Evolutionary conservation across 2,329 filamentous ascomycete genomes (phyloP).

Genomic region (Pestalotiopsis sp.): DNA sequence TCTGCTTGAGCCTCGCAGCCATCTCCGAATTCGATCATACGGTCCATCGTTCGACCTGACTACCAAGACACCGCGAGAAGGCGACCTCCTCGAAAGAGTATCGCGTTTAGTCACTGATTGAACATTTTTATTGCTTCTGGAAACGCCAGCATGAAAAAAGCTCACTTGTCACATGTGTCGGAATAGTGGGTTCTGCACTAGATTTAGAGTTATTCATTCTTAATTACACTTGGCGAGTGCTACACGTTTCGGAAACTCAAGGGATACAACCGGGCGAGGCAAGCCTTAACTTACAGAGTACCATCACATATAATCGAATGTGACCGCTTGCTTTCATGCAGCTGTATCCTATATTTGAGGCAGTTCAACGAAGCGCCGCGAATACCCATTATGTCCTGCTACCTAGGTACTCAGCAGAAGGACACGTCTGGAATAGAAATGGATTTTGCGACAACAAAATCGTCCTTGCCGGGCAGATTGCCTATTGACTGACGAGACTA

Average conservation of each 20-base stretch:
- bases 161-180: background rate
- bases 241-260: background rate
- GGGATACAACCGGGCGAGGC: background rate
- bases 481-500: background rate
- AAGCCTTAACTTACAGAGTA: background rate
- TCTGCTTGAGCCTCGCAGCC: background rate
- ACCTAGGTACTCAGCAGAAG: too few species aligned
- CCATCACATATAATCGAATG: too few species aligned
- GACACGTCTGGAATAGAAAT: too few species aligned
- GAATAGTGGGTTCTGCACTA: background rate
- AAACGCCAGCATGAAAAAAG: background rate
- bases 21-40: background rate
- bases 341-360: background rate
- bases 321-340: too few species aligned
- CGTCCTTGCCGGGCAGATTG: background rate
- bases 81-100: background rate
- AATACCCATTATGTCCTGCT: too few species aligned
- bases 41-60: background rate
- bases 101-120: background rate
- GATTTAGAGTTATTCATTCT: background rate
- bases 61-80: background rate
- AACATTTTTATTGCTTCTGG: background rate
- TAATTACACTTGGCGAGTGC: background rate
- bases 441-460: background rate
- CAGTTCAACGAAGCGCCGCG: background rate